These are phyloP conservation scores for Trichoderma hamatum DNA, from an alignment of 2,329 filamentous ascomycete species.

Conservation along the genomic window DNA sequence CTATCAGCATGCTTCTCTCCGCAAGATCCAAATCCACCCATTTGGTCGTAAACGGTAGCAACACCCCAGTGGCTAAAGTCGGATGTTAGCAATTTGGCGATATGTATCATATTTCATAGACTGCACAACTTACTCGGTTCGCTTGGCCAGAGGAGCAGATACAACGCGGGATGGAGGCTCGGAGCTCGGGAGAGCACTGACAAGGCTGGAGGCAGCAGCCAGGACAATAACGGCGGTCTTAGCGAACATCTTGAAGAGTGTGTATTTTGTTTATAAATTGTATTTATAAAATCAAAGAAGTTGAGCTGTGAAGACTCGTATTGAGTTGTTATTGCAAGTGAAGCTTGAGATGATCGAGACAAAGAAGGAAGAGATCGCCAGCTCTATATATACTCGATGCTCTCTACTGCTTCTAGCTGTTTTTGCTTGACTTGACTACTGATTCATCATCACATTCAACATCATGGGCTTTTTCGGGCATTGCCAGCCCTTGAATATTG, in stretches of 20 bases:
- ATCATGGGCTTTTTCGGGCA: not conserved
- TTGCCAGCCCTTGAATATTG: not conserved
- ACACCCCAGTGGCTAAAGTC: conserved; percentile 10
- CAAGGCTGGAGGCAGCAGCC: conserved; percentile 25
- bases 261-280: not conserved
- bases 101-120: not conserved
- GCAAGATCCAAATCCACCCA: conserved; percentile 10
- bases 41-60: conserved; percentile 23
- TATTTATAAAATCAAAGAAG: not conserved
- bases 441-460: not conserved
- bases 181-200: conserved; percentile 20
- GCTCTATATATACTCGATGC: conserved; percentile 21
- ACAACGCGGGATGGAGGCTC: conserved; percentile 16
- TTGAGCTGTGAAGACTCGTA: not conserved
- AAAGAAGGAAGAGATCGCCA: conserved; percentile 5
- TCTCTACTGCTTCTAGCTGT: not conserved
- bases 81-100: not conserved
- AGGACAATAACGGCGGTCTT: conserved; percentile 25
- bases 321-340: conserved; percentile 1
- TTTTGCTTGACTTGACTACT: not conserved
- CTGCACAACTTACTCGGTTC: conserved; percentile 8
- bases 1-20: conserved; percentile 15
- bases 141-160: conserved; percentile 22
- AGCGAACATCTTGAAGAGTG: conserved; percentile 24
- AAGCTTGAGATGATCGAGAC: conserved; percentile 1